Evolutionary conservation across 768 basidiomycete genomes (phyloP), one percentile per base, ranked within the genome.

Genomic region (Leccinum aurantiacum): DNA sequence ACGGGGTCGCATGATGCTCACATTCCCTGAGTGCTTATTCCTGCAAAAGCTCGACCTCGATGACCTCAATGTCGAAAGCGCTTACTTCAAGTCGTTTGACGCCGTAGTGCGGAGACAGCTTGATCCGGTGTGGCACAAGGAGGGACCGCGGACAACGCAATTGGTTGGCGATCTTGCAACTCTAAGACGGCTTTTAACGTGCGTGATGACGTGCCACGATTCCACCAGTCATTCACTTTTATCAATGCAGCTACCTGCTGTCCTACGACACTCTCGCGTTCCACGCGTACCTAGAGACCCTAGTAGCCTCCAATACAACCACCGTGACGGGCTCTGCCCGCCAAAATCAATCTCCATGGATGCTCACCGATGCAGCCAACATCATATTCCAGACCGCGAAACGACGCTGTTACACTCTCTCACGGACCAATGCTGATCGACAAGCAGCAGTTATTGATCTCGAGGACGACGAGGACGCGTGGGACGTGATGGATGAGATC

Each of bases 121-220:
- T 8, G 93, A 97, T 72, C 82, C 94, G 0, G 89, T 97, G 7
- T 98, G 97, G 96, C 95, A 98, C 74, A 93, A 94, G 75, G 95
- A 96, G 27, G 94, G 94, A 0, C 87, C 92, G 1, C 89, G 85
- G 61, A 98, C 95, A 5, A 94, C 92, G 66, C 92, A 95, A 61
- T 84, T 98, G 11, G 93, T 98, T 9, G 84, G 80, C 54, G 96
- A 98, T 71, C 83, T 99, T 17, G 87, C 90, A 0, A 89, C 88
- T 2, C 80, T 99, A 1, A 82, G 97, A 1, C 86, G 88, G 49
- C 82, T 98, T 5, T 84, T 98, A 47, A 80, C 80, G 91, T 94
- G 66, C 61, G 89, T 74, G 8, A 25, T 57, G 25, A 25, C 3
- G n/a, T 31, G 31, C 11, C 4, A 53, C 19, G 8, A 22, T 2